phyloP scores from a whole-genome alignment of 2,329 filamentous ascomycete genomes.

The Cordyceps militaris region DNA sequence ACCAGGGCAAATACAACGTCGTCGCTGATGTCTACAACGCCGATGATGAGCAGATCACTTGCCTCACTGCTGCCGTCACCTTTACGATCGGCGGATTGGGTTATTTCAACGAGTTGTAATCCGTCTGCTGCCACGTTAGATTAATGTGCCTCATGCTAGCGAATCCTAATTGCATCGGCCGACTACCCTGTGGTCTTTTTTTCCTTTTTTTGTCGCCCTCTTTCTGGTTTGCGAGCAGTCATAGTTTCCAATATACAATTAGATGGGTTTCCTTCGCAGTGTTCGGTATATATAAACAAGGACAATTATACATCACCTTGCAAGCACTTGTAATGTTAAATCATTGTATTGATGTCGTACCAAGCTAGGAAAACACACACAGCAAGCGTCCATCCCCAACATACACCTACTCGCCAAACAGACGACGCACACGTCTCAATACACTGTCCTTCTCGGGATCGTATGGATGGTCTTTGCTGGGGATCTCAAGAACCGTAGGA shows the following conservation, averaged over 20 bases:
- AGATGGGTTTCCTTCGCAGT: not conserved
- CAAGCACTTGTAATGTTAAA: not conserved
- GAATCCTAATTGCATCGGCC: not conserved
- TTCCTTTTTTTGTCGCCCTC: conserved; percentile 11
- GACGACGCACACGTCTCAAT: conserved; percentile 68
- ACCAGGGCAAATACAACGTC: conserved; percentile 82
- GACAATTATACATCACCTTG: not conserved
- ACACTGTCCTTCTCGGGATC: conserved; percentile 99
- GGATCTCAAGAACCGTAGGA: conserved; percentile 92
- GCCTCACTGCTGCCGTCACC: conserved; percentile 66
- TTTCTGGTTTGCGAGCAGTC: conserved; percentile 13
- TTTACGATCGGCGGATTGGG: conserved; percentile 42
- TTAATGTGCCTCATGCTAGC: conserved; percentile 9
- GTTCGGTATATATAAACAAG: too few species aligned
- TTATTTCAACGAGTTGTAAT: conserved; percentile 37
- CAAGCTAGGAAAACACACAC: not conserved
- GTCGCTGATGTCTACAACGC: conserved; percentile 74
- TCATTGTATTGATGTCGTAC: not conserved
- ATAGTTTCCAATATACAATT: not conserved
- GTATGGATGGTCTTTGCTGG: conserved; percentile 97
- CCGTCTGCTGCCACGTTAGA: not conserved
- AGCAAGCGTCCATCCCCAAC: not conserved
- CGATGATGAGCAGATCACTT: conserved; percentile 72
- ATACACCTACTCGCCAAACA: conserved; percentile 60
- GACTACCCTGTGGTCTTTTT: not conserved